Evolutionary conservation across 1,139 yeast species (phyloP), one percentile per base, ranked within the genome.

Genomic region (Blastobotrys aristatus): DNA sequence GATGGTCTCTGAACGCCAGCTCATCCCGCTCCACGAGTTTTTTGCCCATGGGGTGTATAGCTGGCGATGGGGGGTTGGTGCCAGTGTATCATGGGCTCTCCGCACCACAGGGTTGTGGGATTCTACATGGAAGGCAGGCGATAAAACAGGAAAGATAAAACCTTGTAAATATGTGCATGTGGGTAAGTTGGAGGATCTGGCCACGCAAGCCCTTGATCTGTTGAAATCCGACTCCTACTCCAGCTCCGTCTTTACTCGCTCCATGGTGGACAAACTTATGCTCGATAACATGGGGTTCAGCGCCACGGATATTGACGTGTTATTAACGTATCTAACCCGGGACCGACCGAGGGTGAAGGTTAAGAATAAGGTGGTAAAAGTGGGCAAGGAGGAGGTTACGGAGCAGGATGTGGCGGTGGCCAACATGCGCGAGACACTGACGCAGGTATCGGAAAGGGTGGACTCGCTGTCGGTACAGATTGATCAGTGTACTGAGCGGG

Each of bases 401-500:
- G 66, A 63, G 27, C 59, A 62, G 42, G 70, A 67, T 44, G 49
- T 49, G 16, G 64, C 67, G 3, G 58, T 67, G 16, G 65, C 64
- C 4, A 54, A 53, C 17, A 53, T 67, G 40, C 50, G 63, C 14
- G 50, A 52, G 20, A 63, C 68, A 8, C 51, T 61, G 20, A 41
- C 45, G n/a, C 56, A 55, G 35, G 55, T 64, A 10, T 47, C 55
- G 17, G 46, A 46, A 8, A 57, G 69, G 13, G 62, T 60, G 20
- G 57, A 58, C 10, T 50, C 52, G 2, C 52, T 66, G 14, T 55
- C 57, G 3, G 49, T 39, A 10, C 57, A 57, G 34, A 57, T 64
- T 16, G 50, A 31, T 14, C 50, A 52, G 18, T 54, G 55, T 31
- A 55, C 51, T 3, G 43, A 21, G 10, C 48, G 52, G 27, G 70